Evolutionary conservation across 2,329 filamentous ascomycete genomes (phyloP).

Genomic region (Aspergillus sp.): DNA sequence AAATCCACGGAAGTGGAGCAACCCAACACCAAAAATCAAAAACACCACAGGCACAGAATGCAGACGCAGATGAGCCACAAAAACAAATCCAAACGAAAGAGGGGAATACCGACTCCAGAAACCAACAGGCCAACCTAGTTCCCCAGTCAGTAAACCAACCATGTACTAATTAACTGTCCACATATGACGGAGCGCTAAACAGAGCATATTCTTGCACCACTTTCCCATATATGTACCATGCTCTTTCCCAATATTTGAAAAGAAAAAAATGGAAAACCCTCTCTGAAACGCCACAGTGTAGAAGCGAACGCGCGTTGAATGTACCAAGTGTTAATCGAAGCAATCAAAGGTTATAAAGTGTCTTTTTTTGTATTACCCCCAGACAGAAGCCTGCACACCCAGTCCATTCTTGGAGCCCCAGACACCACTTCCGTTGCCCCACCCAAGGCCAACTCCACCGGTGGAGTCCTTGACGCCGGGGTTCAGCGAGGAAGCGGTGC

Average conservation of each 20-base stretch:
- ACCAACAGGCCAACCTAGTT: constrained; percentile 29
- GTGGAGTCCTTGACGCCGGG: constrained; percentile 43
- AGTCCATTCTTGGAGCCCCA: constrained; percentile 83
- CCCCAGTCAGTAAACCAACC: constrained; percentile 30
- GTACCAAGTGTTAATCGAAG: constrained; percentile 8
- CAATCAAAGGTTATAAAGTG: neutral
- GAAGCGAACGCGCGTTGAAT: constrained; percentile 20
- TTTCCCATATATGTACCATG: constrained; percentile 34
- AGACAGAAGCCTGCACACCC: constrained; percentile 88
- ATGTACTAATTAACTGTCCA: constrained; percentile 30
- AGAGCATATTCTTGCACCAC: constrained; percentile 22
- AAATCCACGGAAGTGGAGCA: constrained; percentile 3
- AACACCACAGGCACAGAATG: constrained; percentile 12
- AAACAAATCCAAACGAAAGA: constrained; percentile 2
- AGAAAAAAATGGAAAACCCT: constrained; percentile 18
- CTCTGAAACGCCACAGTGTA: constrained; percentile 29
- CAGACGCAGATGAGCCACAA: constrained; percentile 17
- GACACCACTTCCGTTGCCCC: constrained; percentile 77
- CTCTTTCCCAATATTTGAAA: constrained; percentile 26
- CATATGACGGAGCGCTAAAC: constrained; percentile 23
- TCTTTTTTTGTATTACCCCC: constrained; percentile 63
- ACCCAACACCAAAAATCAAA: constrained; percentile 8
- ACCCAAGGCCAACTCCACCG: constrained; percentile 56
- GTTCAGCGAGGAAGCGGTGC: constrained; percentile 42
- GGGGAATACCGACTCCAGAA: constrained; percentile 32